Percentiles rank a stretch among this genome's conserved stretches.
These are phyloP conservation scores for Fonsecaea monophora DNA, from an alignment of 2,329 filamentous ascomycete genomes.

Conservation along the genomic window DNA sequence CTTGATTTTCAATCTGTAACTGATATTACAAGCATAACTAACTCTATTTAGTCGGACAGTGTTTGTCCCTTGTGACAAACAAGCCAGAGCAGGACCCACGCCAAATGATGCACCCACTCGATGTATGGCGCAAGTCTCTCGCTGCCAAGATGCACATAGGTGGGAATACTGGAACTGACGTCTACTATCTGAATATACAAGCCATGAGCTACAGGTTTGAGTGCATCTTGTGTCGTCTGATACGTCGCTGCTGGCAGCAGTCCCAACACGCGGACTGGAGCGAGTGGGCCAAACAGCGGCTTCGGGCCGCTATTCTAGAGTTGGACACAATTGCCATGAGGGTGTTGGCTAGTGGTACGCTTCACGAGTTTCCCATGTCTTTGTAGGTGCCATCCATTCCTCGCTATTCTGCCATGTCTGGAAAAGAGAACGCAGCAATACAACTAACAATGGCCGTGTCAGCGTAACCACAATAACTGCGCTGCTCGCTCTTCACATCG, in stretches of 20 bases:
- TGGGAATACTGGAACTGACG: slow-evolving; percentile 38
- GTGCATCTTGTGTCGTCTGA: slow-evolving; percentile 40
- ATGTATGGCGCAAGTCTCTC: slow-evolving; percentile 39
- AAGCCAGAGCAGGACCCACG: slow-evolving; percentile 39
- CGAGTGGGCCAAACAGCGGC: slow-evolving; percentile 39
- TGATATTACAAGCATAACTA: slow-evolving; percentile 34
- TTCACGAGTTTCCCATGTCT: slow-evolving; percentile 39
- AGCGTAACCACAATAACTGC: slow-evolving; percentile 40
- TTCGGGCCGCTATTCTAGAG: slow-evolving; percentile 40
- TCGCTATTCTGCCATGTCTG: slow-evolving; percentile 25
- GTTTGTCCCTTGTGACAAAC: slow-evolving; percentile 37
- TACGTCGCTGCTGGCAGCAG: slow-evolving; percentile 38
- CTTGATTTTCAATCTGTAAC: slow-evolving; percentile 21
- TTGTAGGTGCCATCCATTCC: slow-evolving; percentile 37
- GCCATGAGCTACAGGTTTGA: slow-evolving; percentile 40
- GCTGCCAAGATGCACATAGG: slow-evolving; percentile 39
- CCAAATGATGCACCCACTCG: slow-evolving; percentile 38
- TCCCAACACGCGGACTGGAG: slow-evolving; percentile 38
- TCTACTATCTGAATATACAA: slow-evolving; percentile 40
- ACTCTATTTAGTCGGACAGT: slow-evolving; percentile 38
- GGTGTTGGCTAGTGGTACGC: slow-evolving; percentile 39
- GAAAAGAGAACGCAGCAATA: slow-evolving; percentile 16
- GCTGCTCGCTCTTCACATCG: slow-evolving; percentile 41
- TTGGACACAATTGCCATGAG: slow-evolving; percentile 40
- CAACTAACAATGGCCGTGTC: slow-evolving; percentile 30